Percentiles rank a stretch among this genome's conserved stretches.
phyloP scores from a whole-genome alignment of 2,329 filamentous ascomycete species.

The Neophaeococcomyces mojaviensis region DNA sequence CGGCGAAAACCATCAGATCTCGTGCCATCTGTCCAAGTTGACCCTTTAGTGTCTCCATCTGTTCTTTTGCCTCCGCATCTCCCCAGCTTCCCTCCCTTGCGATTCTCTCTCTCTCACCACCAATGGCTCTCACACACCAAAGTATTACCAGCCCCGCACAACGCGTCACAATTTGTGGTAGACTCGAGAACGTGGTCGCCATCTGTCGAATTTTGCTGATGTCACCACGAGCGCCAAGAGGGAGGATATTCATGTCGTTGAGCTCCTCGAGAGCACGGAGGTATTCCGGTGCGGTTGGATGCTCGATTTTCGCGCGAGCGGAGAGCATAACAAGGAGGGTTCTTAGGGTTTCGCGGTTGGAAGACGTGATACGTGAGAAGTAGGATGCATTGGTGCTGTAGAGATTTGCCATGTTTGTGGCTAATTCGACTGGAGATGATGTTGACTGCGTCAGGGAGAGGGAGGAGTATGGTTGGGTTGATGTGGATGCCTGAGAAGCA shows the following conservation, averaged over 20 bases:
- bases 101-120: constrained; percentile 66
- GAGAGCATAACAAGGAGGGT: constrained; percentile 54
- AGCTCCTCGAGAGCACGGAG: constrained; percentile 46
- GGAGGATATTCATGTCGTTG: constrained; percentile 20
- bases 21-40: constrained; percentile 56
- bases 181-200: constrained; percentile 70
- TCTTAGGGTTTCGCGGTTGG: constrained; percentile 52
- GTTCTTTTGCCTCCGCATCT: constrained; percentile 45
- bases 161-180: constrained; percentile 73
- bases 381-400: constrained; percentile 57
- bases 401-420: constrained; percentile 53
- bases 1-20: constrained; percentile 89
- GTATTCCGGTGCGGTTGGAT: constrained; percentile 47
- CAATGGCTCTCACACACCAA: constrained; percentile 87
- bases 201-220: constrained; percentile 70
- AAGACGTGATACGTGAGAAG: constrained; percentile 50
- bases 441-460: constrained; percentile 56
- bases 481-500: constrained; percentile 31
- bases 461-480: constrained; percentile 32
- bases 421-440: constrained; percentile 58
- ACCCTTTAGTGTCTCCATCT: constrained; percentile 19
- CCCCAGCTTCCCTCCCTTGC: constrained; percentile 59
- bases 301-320: constrained; percentile 50
- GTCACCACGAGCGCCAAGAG: constrained; percentile 37
- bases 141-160: constrained; percentile 87